A percentile compares a stretch with the other conserved stretches of the same genome.
These are phyloP conservation scores for Pelargonium australe DNA, from an alignment of 441 rosid species.

Conservation along the genomic window DNA sequence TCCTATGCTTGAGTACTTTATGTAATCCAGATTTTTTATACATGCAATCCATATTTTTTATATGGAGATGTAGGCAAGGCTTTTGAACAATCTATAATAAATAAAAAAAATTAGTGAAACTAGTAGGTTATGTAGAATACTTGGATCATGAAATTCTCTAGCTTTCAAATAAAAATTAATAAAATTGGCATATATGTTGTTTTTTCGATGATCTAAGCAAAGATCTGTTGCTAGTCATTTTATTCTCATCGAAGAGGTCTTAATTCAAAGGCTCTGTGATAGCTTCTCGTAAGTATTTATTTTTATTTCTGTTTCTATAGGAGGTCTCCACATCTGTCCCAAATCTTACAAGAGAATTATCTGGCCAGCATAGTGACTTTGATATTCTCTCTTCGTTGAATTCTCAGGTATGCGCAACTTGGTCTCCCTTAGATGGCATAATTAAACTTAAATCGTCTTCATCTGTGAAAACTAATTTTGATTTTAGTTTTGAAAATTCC, in stretches of 20 bases:
- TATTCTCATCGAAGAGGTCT: not conserved
- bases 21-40: too few relatives aligned
- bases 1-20: not conserved
- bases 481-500: not conserved
- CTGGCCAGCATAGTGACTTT: conserved; percentile 85
- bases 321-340: conserved; percentile 75
- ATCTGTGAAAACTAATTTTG: conserved; percentile 7
- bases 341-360: conserved; percentile 70
- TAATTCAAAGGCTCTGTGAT: not conserved
- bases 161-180: not conserved
- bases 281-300: not conserved
- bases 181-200: not conserved
- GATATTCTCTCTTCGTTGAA: conserved; percentile 87
- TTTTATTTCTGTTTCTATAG: conserved; percentile 34
- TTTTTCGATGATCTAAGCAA: not conserved
- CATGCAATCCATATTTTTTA: not conserved
- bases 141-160: not conserved
- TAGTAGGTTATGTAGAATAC: conserved; percentile 6
- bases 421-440: not conserved
- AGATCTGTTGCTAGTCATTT: not conserved
- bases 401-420: conserved; percentile 66
- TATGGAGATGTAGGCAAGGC: not conserved
- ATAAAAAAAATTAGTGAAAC: not conserved
- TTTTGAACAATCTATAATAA: not conserved
- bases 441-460: not conserved